Conservation (phyloP, 2,329 filamentous ascomycete genomes). For the Periglandula ipomoeae region DNA sequence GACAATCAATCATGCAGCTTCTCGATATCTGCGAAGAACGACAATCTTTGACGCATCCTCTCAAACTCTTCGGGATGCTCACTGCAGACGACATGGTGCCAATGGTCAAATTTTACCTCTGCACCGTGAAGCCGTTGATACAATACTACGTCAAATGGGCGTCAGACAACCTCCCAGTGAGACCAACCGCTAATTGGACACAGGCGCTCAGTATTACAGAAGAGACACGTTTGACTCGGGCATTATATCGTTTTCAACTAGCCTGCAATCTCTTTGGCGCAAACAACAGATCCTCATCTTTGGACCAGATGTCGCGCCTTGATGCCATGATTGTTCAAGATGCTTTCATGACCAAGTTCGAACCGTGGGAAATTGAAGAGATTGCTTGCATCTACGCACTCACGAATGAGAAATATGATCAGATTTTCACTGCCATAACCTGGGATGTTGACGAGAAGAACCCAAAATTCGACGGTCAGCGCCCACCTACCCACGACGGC, state of each 20-base stretch:
- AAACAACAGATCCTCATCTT: neutral
- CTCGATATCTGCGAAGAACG: conserved; percentile 1
- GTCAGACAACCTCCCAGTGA: neutral
- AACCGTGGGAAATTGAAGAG: conserved; percentile 8
- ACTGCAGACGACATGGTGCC: conserved; percentile 2
- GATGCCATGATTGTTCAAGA: neutral
- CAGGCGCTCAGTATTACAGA: conserved; percentile 3
- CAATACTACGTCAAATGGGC: neutral
- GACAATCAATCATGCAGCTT: conserved; percentile 1
- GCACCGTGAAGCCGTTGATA: neutral
- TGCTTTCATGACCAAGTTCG: neutral
- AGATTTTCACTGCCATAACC: neutral
- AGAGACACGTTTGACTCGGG: conserved; percentile 3
- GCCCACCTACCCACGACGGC: neutral
- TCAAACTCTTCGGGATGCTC: neutral
- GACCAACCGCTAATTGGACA: neutral
- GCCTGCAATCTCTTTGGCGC: conserved; percentile 7
- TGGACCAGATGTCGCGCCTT: neutral
- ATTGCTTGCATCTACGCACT: conserved; percentile 2
- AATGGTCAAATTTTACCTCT: conserved; percentile 2
- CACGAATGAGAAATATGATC: neutral
- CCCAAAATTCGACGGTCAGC: conserved; percentile 4
- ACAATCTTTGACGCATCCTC: neutral
- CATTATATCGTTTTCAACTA: conserved; percentile 10
- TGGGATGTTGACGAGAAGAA: conserved; percentile 3